phyloP scores from a whole-genome alignment of 202 grass and related monocot species.

The Zoysia matrella region DNA sequence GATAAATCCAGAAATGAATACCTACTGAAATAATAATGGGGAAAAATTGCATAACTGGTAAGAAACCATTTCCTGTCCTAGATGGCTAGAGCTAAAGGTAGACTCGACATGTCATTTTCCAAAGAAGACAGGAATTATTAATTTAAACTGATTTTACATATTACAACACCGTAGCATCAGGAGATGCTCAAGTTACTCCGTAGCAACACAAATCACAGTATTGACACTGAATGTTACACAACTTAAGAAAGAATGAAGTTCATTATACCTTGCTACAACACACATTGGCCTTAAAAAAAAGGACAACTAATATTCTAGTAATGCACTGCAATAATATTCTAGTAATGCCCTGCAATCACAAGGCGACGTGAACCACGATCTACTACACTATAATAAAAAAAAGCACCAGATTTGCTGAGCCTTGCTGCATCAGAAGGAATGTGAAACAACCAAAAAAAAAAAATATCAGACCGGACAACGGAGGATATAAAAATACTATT shows the following conservation, averaged over 20 bases:
- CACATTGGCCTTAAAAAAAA: neutral
- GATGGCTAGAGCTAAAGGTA: neutral
- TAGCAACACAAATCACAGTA: neutral
- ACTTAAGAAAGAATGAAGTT: conserved; percentile 10
- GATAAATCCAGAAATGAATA: conserved; percentile 15
- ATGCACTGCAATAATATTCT: neutral
- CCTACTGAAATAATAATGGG: neutral
- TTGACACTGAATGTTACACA: neutral
- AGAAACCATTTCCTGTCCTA: neutral
- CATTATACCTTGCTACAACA: conserved; percentile 13
- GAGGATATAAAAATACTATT: conserved; percentile 8
- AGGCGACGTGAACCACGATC: conserved; percentile 18
- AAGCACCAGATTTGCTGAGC: neutral
- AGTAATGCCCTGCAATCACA: neutral
- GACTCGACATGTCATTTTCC: neutral
- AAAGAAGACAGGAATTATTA: neutral
- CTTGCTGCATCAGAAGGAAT: conserved; percentile 36
- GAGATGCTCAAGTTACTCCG: conserved; percentile 1
- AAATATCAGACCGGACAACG: conserved; percentile 13
- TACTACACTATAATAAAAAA: conserved; percentile 33
- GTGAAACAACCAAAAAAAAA: conserved; percentile 28
- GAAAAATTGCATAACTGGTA: neutral
- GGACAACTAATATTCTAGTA: neutral
- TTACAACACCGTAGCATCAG: neutral
- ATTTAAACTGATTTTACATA: neutral